Evolutionary conservation across 2,329 filamentous ascomycete species (phyloP).

Genomic region (Arthrobotrys conoides): DNA sequence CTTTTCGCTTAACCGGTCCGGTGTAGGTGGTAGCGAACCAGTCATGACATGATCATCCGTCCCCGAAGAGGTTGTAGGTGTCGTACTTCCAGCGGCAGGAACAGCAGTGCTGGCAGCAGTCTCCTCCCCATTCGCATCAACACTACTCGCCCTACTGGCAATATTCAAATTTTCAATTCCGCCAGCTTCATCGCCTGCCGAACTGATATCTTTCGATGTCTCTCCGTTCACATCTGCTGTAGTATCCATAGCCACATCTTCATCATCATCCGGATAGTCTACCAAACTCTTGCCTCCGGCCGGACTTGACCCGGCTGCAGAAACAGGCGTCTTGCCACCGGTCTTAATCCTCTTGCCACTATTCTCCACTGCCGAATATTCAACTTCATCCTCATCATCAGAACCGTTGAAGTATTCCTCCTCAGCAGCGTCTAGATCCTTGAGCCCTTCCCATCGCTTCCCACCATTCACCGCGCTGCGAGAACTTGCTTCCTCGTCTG

Average conservation of each 20-base stretch:
- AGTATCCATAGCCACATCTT: constrained; percentile 76
- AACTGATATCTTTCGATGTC: constrained; percentile 64
- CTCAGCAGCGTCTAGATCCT: constrained; percentile 86
- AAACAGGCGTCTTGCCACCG: constrained; percentile 64
- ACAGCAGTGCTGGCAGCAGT: not conserved
- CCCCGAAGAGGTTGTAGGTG: constrained; percentile 33
- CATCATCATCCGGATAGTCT: constrained; percentile 93
- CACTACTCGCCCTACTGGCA: constrained; percentile 44
- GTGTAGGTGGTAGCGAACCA: constrained; percentile 69
- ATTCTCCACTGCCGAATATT: constrained; percentile 67
- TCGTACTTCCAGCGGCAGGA: constrained; percentile 4
- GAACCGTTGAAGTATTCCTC: constrained; percentile 95
- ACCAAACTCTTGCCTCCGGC: constrained; percentile 82
- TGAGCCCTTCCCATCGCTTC: constrained; percentile 78
- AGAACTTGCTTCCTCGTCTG: constrained; percentile 66
- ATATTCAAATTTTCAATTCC: constrained; percentile 56
- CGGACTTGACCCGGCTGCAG: constrained; percentile 73
- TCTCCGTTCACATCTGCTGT: constrained; percentile 67
- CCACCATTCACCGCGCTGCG: constrained; percentile 72
- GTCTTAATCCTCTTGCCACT: constrained; percentile 64
- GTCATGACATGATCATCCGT: constrained; percentile 62
- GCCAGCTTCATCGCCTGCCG: constrained; percentile 58
- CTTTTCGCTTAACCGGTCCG: constrained; percentile 88
- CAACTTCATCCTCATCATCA: constrained; percentile 80
- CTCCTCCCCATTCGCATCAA: constrained; percentile 35